Conservation (phyloP, 2,329 filamentous ascomycete species). For the Diaporthe eres region DNA sequence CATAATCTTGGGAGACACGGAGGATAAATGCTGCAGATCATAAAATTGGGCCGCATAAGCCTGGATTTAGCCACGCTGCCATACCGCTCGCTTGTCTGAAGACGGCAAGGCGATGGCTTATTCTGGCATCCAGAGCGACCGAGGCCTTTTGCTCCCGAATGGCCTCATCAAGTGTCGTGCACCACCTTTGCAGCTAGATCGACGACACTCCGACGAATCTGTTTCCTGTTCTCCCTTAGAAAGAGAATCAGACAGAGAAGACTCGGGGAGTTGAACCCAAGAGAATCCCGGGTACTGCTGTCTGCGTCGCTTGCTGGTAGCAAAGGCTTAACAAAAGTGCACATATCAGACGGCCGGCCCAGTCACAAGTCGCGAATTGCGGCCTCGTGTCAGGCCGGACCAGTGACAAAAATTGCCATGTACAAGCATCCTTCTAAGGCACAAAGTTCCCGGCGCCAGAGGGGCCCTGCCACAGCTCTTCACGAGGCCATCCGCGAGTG, state of each 20-base stretch:
- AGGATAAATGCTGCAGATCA: constrained; percentile 8
- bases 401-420: background rate
- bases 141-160: background rate
- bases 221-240: background rate
- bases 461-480: background rate
- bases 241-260: background rate
- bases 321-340: background rate
- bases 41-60: background rate
- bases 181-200: background rate
- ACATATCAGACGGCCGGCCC: background rate
- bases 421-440: background rate
- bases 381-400: background rate
- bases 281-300: background rate
- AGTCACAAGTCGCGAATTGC: background rate
- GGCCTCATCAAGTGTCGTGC: background rate
- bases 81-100: background rate
- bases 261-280: background rate
- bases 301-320: background rate
- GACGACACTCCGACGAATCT: no score
- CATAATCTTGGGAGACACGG: background rate
- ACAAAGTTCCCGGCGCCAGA: background rate
- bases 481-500: background rate
- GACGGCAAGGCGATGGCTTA: no score
- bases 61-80: background rate
- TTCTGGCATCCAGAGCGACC: background rate